Evolutionary conservation across 2,329 filamentous ascomycete species (phyloP), one percentile per base, ranked within the genome.

Genomic region (Coniochaeta prunicola): DNA sequence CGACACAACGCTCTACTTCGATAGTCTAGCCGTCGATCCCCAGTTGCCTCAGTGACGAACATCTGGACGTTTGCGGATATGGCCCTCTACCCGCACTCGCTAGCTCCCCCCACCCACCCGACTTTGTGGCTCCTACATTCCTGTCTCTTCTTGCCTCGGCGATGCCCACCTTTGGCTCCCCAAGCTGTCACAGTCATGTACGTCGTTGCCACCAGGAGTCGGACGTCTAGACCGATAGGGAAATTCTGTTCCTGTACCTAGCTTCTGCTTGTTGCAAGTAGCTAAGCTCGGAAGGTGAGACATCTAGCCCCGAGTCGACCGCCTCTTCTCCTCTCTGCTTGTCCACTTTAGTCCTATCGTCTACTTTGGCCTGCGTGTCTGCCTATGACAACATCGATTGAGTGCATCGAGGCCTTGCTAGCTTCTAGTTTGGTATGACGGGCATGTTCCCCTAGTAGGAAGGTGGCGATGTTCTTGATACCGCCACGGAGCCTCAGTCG

Each of bases 271-370:
- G 21, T 8, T 34, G 53, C 3, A 10, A 34, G 33, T 54, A 54
- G 19, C 53, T 54, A 33, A 36, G 30, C 30, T 54, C 31, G 53
- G 53, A 54, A 54, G 53, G 53, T 54, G 30, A 54, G 33, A 54
- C 53, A 33, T 54, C 53, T 54, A 54, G 53, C 53, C 30, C 36
- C 53, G 33, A 50, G 12, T 26, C 45, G 21, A n/a, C 21, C 12
- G 24, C 45, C 45, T 21, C 17, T 30, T 21, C 28, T 24, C 19
- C 24, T 21, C 10, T 26, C n/a, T 50, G 21, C 24, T 17, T 50
- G 21, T 28, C 45, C 45, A 50, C 45, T 50, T 30, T 30, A 10
- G 12, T 28, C 45, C 45, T 30, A 40, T 40, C 36, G n/a, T 40
- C 5, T 26, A 26, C 15, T 4, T 45, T 45, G 36, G 36, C 36